These are phyloP conservation scores for Ensete glaucum DNA, from an alignment of 176 grass and related monocot genomes.

Conservation along the genomic window DNA sequence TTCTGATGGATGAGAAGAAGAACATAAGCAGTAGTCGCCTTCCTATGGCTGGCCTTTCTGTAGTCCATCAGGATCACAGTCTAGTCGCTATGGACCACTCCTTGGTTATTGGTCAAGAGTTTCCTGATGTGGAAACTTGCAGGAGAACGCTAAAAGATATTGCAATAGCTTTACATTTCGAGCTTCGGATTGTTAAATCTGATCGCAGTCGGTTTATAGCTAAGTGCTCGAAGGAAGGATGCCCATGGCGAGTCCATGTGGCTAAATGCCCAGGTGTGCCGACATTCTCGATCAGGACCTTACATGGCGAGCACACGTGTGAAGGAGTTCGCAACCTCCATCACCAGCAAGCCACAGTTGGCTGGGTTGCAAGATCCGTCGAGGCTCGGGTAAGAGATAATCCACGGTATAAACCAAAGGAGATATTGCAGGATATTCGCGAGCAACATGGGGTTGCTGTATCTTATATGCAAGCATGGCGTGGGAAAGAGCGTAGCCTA, in stretches of 20 bases:
- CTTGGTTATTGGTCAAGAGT: constrained; percentile 79
- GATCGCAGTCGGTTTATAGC: constrained; percentile 87
- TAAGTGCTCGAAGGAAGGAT: constrained; percentile 78
- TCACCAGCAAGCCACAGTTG: constrained; percentile 93
- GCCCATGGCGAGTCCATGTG: constrained; percentile 78
- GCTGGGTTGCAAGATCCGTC: constrained; percentile 90
- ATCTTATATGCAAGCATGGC: constrained; percentile 98
- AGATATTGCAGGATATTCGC: constrained; percentile 88
- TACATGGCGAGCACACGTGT: constrained; percentile 78
- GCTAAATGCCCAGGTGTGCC: constrained; percentile 64
- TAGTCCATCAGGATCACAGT: constrained; percentile 37
- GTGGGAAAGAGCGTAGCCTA: constrained; percentile 97
- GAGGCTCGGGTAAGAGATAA: constrained; percentile 80
- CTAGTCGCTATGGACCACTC: constrained; percentile 26
- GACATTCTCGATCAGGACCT: constrained; percentile 73
- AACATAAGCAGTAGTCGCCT: neutral
- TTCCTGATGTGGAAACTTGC: constrained; percentile 67
- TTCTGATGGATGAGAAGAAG: neutral
- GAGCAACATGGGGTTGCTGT: constrained; percentile 94
- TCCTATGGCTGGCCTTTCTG: constrained; percentile 25
- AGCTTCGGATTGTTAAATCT: constrained; percentile 84
- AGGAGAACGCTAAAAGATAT: constrained; percentile 76
- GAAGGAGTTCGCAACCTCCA: constrained; percentile 68
- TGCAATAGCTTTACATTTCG: constrained; percentile 87
- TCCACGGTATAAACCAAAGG: constrained; percentile 90